Conservation (phyloP, 805 yeast species). For the Pichia exigua region DNA sequence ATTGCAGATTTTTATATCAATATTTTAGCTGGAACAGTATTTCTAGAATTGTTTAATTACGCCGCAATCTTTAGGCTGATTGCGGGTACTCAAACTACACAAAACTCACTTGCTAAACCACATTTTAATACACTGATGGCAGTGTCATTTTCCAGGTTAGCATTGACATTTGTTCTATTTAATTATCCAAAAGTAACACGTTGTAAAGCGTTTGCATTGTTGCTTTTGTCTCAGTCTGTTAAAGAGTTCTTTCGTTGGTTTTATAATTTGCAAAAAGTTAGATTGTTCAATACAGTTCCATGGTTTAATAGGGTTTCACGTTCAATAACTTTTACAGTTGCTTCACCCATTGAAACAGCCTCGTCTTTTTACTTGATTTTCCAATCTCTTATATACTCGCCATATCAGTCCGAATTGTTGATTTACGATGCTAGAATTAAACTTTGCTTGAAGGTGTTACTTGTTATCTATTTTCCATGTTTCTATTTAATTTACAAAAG, state of each 20-base stretch:
- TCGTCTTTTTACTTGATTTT: constrained; percentile 20
- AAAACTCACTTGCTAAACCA: constrained; percentile 12
- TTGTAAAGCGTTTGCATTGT: constrained; percentile 16
- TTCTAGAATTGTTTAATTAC: constrained; percentile 18
- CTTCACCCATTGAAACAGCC: constrained; percentile 17
- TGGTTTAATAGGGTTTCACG: constrained; percentile 14
- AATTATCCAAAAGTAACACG: constrained; percentile 24
- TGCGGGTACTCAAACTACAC: constrained; percentile 9
- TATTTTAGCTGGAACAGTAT: constrained; percentile 10
- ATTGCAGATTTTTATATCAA: constrained; percentile 52
- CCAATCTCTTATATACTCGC: constrained; percentile 13
- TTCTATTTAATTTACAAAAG: constrained; percentile 20
- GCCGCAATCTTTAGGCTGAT: constrained; percentile 12
- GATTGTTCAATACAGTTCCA: constrained; percentile 18
- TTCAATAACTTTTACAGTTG: constrained; percentile 11
- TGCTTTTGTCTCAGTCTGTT: constrained; percentile 18
- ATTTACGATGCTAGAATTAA: constrained; percentile 12
- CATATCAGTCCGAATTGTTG: constrained; percentile 12
- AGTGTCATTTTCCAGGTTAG: constrained; percentile 9
- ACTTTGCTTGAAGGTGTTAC: constrained; percentile 7
- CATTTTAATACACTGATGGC: constrained; percentile 8
- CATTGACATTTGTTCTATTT: constrained; percentile 14
- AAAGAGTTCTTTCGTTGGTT: constrained; percentile 20
- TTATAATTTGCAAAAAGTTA: constrained; percentile 23
- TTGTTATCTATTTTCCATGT: constrained; percentile 17